phyloP scores from a whole-genome alignment of 306 rosid genomes.

The Inga oerstediana region DNA sequence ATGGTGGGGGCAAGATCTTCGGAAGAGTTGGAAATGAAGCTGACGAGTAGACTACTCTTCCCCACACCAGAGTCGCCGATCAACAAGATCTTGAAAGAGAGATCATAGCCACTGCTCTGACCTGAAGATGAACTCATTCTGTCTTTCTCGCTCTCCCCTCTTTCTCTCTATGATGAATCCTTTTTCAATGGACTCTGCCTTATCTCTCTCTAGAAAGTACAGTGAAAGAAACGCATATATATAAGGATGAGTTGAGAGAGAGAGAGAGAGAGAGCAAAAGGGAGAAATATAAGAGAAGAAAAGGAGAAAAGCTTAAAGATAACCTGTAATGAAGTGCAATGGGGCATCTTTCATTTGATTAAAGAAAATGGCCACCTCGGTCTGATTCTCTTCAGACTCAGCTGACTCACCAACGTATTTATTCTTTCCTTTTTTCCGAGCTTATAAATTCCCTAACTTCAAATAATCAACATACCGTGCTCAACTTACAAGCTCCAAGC shows the following conservation, averaged over 20 bases:
- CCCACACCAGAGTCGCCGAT: conserved; percentile 99
- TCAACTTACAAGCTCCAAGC: conserved; percentile 10
- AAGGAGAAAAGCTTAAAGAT: conserved; percentile 13
- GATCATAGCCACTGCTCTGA: conserved; percentile 76
- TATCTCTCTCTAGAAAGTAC: conserved; percentile 42
- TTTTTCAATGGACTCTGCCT: conserved; percentile 32
- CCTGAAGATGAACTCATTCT: conserved; percentile 86
- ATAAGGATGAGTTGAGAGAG: not conserved
- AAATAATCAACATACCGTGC: conserved; percentile 1
- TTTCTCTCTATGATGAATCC: conserved; percentile 29
- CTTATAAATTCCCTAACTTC: not conserved
- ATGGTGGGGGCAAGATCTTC: conserved; percentile 81
- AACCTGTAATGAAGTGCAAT: conserved; percentile 32
- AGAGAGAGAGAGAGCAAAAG: conserved; percentile 8
- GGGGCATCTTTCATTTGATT: conserved; percentile 37
- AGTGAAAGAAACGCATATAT: conserved; percentile 35
- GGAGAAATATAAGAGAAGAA: conserved; percentile 11
- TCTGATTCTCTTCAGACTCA: not conserved
- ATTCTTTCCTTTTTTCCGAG: conserved; percentile 56
- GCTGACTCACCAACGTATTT: conserved; percentile 57
- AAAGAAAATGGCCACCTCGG: conserved; percentile 64
- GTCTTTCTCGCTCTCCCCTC: conserved; percentile 19
- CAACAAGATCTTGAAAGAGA: conserved; percentile 92
- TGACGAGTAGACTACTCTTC: conserved; percentile 85
- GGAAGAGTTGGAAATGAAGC: conserved; percentile 73